Evolutionary conservation across 257 asterid species (phyloP).

Genomic region (Prunella vulgaris): DNA sequence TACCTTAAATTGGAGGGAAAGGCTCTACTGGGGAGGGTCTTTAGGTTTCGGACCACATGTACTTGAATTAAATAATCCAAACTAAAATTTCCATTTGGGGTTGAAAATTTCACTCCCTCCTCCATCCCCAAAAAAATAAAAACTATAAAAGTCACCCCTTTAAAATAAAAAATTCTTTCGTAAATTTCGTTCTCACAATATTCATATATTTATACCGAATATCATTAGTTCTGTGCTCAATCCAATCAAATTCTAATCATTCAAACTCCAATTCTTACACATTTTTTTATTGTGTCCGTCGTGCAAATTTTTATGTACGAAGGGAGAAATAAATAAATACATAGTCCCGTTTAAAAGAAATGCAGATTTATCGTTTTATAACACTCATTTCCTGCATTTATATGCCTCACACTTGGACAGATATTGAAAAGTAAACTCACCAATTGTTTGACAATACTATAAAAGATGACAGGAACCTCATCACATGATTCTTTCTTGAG

Average conservation of each 20-base stretch:
- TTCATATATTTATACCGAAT: too few species aligned
- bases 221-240: too few species aligned
- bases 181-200: too few species aligned
- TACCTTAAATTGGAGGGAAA: neutral
- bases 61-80: neutral
- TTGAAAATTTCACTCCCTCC: neutral
- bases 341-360: neutral
- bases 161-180: too few species aligned
- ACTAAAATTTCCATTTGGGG: neutral
- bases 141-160: too few species aligned
- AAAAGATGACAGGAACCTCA: neutral
- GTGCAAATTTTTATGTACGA: too few species aligned
- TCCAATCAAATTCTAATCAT: too few species aligned
- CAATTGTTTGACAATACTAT: neutral
- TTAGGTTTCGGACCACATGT: constrained; percentile 1
- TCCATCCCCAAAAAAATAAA: too few species aligned
- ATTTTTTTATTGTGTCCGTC: too few species aligned
- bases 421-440: neutral
- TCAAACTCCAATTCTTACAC: too few species aligned
- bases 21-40: neutral
- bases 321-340: too few species aligned
- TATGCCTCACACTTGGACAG: neutral
- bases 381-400: neutral
- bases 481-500: constrained; percentile 30
- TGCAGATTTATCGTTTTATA: neutral